Percentiles rank a stretch among this genome's conserved stretches.
phyloP scores from a whole-genome alignment of 106 monocot species.

The Posidonia australis region DNA sequence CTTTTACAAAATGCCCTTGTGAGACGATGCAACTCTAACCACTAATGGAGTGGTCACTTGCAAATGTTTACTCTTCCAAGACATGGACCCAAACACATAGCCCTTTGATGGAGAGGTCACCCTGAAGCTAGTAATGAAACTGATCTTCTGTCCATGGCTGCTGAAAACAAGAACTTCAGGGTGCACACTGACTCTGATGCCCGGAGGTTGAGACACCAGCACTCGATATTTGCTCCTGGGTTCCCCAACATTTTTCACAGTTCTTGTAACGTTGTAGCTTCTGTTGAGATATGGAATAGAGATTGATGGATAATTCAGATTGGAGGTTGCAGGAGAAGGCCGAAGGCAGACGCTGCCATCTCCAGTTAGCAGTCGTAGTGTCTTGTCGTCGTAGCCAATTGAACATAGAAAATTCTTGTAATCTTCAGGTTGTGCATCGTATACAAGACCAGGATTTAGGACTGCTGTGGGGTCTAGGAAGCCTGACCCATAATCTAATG shows the following conservation, averaged over 20 bases:
- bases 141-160: conserved; percentile 40
- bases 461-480: conserved; percentile 44
- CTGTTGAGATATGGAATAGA: conserved; percentile 41
- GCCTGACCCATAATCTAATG: conserved; percentile 85
- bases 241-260: conserved; percentile 73
- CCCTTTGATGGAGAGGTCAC: conserved; percentile 12
- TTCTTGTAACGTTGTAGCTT: conserved; percentile 35
- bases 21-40: conserved; percentile 35
- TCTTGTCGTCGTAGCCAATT: conserved; percentile 50
- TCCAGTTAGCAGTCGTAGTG: conserved; percentile 50
- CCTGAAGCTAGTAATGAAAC: conserved; percentile 49
- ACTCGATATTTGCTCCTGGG: conserved; percentile 36
- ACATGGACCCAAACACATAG: conserved; percentile 68
- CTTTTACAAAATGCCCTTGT: background rate
- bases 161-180: conserved; percentile 50
- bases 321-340: conserved; percentile 18
- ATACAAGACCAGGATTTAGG: conserved; percentile 69
- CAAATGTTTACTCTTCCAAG: conserved; percentile 34
- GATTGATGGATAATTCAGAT: conserved; percentile 81
- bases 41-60: conserved; percentile 53
- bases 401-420: conserved; percentile 72
- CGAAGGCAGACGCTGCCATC: conserved; percentile 36
- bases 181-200: conserved; percentile 53
- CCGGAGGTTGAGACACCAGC: conserved; percentile 30
- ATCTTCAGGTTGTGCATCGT: conserved; percentile 49